These are phyloP conservation scores for Suillus americanus DNA, from an alignment of 768 basidiomycete species.

Conservation along the genomic window DNA sequence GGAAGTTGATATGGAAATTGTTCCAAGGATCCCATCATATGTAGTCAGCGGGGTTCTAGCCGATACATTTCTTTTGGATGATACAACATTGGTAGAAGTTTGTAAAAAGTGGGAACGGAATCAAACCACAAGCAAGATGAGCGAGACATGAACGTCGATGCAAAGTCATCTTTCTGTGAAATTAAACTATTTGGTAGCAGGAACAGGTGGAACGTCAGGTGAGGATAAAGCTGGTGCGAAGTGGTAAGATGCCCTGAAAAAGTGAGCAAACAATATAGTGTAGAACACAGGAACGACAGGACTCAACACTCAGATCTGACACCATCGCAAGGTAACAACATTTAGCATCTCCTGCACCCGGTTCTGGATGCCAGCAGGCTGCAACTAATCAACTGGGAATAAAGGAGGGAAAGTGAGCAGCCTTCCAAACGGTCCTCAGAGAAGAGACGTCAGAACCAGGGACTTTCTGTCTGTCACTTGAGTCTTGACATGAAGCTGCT, in stretches of 20 bases:
- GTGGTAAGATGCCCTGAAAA: not conserved
- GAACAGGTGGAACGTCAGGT: not conserved
- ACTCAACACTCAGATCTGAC: not conserved
- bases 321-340: not conserved
- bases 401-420: not conserved
- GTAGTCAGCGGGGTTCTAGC: not conserved
- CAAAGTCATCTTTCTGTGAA: not conserved
- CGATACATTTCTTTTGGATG: not conserved
- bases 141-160: not conserved
- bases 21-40: not conserved
- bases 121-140: not conserved
- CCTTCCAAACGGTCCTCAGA: not conserved
- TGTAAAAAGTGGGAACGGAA: not conserved
- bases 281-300: not conserved
- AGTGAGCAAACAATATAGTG: not conserved
- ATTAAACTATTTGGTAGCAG: not conserved
- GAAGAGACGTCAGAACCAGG: not conserved
- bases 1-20: not conserved
- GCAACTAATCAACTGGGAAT: not conserved
- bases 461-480: too few species aligned
- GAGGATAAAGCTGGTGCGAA: not conserved
- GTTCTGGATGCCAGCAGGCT: not conserved
- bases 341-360: not conserved
- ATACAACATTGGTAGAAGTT: not conserved
- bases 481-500: not conserved